Percentiles rank a stretch among this genome's conserved stretches.
Evolutionary conservation across 2,329 filamentous ascomycete species (phyloP).

Genomic region (Aspergillus eucalypticola): DNA sequence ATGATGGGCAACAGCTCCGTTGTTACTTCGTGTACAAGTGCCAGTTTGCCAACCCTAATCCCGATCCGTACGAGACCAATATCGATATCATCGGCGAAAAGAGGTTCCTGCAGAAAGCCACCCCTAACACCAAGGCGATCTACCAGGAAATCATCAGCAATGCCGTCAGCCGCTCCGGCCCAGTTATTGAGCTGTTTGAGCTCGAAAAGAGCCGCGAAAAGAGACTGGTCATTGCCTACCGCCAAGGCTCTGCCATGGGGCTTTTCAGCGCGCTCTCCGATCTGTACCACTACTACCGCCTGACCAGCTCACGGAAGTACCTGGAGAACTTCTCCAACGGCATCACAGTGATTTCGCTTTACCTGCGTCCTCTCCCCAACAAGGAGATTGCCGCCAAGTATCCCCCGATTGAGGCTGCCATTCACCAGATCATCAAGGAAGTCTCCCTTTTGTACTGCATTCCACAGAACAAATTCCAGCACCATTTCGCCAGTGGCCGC

Average conservation of each 20-base stretch:
- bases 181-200: slow-evolving; percentile 97
- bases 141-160: slow-evolving; percentile 92
- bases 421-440: slow-evolving; percentile 99
- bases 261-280: slow-evolving; percentile 95
- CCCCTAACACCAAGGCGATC: slow-evolving; percentile 89
- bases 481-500: slow-evolving; percentile 79
- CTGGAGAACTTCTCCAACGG: slow-evolving; percentile 99
- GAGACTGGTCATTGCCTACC: slow-evolving; percentile 90
- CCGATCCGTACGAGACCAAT: slow-evolving; percentile 75
- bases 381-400: slow-evolving; percentile 57
- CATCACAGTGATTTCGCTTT: slow-evolving; percentile 94
- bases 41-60: slow-evolving; percentile 76
- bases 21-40: slow-evolving; percentile 99
- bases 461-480: slow-evolving; percentile 93
- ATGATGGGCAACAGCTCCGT: slow-evolving; percentile 78
- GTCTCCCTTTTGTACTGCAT: slow-evolving; percentile 96
- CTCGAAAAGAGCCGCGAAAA: slow-evolving; percentile 90
- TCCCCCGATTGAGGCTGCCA: slow-evolving; percentile 88
- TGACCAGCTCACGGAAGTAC: slow-evolving; percentile 95
- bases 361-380: slow-evolving; percentile 72
- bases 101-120: slow-evolving; percentile 94
- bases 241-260: slow-evolving; percentile 85
- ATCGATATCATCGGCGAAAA: slow-evolving; percentile 90
- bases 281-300: slow-evolving; percentile 97
- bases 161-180: slow-evolving; percentile 80